Evolutionary conservation across 176 grass and related monocot genomes (phyloP).

Genomic region (Avena eriantha): DNA sequence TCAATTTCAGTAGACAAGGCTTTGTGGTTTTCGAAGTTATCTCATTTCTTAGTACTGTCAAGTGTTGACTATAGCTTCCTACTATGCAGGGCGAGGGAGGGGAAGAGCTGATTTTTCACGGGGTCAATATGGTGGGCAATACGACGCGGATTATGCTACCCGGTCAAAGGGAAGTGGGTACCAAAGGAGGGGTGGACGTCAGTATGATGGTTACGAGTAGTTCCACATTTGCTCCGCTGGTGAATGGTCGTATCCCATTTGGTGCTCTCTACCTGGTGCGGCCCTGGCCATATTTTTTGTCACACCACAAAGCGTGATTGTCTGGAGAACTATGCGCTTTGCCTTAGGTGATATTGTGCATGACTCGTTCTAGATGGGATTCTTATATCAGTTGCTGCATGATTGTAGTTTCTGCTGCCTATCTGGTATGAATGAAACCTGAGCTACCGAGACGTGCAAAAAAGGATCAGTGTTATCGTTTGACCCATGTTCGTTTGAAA

Average conservation of each 20-base stretch:
- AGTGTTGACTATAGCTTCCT: constrained; percentile 28
- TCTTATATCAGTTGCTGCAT: constrained; percentile 28
- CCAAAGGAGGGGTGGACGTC: constrained; percentile 47
- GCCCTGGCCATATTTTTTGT: constrained; percentile 47
- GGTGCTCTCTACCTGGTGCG: constrained; percentile 29
- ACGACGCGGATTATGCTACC: constrained; percentile 45
- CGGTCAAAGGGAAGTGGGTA: constrained; percentile 51
- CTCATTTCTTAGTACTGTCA: neutral
- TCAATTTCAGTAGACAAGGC: neutral
- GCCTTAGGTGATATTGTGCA: constrained; percentile 6
- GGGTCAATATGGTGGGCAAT: constrained; percentile 47
- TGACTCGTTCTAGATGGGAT: constrained; percentile 37
- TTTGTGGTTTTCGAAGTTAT: constrained; percentile 12
- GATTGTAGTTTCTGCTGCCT: constrained; percentile 36
- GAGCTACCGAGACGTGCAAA: neutral
- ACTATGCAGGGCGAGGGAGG: constrained; percentile 47
- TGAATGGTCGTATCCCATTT: constrained; percentile 26
- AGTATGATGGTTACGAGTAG: constrained; percentile 49
- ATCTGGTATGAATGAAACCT: constrained; percentile 28
- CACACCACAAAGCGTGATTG: constrained; percentile 25
- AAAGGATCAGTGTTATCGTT: constrained; percentile 4
- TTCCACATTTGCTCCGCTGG: neutral
- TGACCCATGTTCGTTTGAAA: neutral
- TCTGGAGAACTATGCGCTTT: constrained; percentile 23
- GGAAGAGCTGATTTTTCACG: constrained; percentile 43